phyloP scores from a whole-genome alignment of 2,329 filamentous ascomycete species.

The Zopfia rhizophila region DNA sequence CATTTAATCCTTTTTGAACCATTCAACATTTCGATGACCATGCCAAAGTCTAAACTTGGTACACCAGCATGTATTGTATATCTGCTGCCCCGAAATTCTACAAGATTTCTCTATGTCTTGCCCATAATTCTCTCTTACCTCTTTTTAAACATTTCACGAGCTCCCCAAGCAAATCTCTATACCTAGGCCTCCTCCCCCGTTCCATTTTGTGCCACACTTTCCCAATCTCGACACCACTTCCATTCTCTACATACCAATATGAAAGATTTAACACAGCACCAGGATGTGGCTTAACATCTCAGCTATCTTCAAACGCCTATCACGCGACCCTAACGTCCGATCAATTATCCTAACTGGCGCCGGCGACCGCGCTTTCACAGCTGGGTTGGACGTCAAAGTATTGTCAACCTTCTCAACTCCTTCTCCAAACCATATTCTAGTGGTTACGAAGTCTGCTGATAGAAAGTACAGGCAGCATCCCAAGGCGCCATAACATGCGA shows the following conservation, averaged over 20 bases:
- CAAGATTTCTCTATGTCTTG: background rate
- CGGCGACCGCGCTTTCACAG: slow-evolving; percentile 84
- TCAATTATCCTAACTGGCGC: slow-evolving; percentile 82
- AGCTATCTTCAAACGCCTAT: slow-evolving; percentile 76
- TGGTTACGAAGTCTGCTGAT: slow-evolving; percentile 3
- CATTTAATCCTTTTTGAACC: too few relatives aligned
- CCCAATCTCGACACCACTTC: background rate
- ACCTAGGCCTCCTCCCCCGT: too few relatives aligned
- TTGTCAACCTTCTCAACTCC: background rate
- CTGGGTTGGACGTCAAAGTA: slow-evolving; percentile 78
- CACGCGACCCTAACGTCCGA: slow-evolving; percentile 76
- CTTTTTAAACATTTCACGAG: slow-evolving; percentile 1
- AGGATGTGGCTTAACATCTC: slow-evolving; percentile 88
- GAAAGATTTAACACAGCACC: slow-evolving; percentile 10
- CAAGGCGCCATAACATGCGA: slow-evolving; percentile 56
- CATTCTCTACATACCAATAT: too few relatives aligned
- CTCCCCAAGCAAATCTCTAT: too few relatives aligned
- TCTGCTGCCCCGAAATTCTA: too few relatives aligned
- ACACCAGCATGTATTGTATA: too few relatives aligned
- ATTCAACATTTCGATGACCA: too few relatives aligned
- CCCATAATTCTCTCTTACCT: background rate
- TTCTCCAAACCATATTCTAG: slow-evolving; percentile 2
- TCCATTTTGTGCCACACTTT: too few relatives aligned
- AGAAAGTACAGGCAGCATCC: slow-evolving; percentile 67
- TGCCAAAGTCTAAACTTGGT: too few relatives aligned